phyloP scores from a whole-genome alignment of 2,329 filamentous ascomycete genomes.

The Pestalotiopsis sp. region DNA sequence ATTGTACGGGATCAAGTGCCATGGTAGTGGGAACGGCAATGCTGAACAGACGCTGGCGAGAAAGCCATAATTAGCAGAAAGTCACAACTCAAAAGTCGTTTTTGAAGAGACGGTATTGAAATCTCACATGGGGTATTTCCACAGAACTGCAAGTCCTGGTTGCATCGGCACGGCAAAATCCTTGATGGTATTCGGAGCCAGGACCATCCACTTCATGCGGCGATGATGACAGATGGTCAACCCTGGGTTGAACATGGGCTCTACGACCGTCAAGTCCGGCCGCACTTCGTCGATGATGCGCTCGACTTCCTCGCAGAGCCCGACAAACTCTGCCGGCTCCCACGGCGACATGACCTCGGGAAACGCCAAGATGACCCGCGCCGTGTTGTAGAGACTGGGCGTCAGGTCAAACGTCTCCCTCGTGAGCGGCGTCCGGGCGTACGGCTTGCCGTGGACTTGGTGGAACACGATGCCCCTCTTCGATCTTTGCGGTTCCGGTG shows the following conservation, averaged over 20 bases:
- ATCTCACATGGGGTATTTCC: conserved; percentile 41
- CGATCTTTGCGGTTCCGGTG: background rate
- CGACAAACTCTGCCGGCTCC: conserved; percentile 41
- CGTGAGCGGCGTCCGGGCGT: conserved; percentile 20
- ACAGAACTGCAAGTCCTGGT: background rate
- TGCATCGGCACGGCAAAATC: conserved; percentile 26
- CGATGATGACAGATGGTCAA: conserved; percentile 43
- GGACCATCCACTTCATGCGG: conserved; percentile 29
- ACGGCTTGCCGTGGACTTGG: conserved; percentile 24
- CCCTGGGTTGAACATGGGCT: conserved; percentile 46
- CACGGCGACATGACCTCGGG: conserved; percentile 34
- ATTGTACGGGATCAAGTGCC: conserved; percentile 11
- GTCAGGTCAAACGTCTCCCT: conserved; percentile 29
- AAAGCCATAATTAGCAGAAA: background rate
- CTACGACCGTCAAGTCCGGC: conserved; percentile 44
- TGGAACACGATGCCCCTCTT: conserved; percentile 28
- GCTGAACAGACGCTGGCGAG: conserved; percentile 3
- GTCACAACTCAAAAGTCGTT: background rate
- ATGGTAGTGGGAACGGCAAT: conserved; percentile 11
- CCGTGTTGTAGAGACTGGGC: conserved; percentile 34
- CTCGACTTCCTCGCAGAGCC: conserved; percentile 39
- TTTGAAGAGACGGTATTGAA: background rate
- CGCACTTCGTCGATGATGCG: conserved; percentile 39
- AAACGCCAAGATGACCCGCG: conserved; percentile 28
- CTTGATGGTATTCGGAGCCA: conserved; percentile 47